Percentiles rank a stretch among this genome's conserved stretches.
Evolutionary conservation across 306 rosid species (phyloP).

Genomic region (Vigna angularis): DNA sequence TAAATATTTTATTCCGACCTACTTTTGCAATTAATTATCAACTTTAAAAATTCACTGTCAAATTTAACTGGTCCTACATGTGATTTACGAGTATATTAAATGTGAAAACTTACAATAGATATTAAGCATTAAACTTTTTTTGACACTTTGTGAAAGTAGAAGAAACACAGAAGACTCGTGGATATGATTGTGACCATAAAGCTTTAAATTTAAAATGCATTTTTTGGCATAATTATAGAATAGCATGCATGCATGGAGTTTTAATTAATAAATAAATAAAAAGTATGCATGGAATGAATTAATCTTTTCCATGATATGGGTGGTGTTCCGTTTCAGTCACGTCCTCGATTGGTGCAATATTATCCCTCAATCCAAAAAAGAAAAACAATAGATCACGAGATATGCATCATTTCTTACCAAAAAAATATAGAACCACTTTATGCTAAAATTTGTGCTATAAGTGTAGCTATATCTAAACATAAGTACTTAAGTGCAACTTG

Average conservation of each 20-base stretch:
- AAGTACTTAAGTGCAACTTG: too few relatives aligned
- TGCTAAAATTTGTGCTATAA: background rate
- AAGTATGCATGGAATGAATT: background rate
- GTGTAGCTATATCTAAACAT: background rate
- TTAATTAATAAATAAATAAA: too few relatives aligned
- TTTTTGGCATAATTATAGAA: background rate
- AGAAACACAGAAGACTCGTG: slow-evolving; percentile 3
- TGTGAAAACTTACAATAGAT: background rate
- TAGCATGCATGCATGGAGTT: too few relatives aligned
- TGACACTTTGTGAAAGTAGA: background rate
- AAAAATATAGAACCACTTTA: background rate
- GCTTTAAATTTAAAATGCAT: background rate
- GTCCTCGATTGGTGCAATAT: slow-evolving; percentile 13
- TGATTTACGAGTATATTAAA: background rate
- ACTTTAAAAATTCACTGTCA: background rate
- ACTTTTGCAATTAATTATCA: background rate
- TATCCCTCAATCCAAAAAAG: background rate
- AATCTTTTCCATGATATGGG: background rate
- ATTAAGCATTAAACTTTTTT: background rate
- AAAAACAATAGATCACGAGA: slow-evolving; percentile 1
- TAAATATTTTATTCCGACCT: too few relatives aligned
- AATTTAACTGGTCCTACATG: background rate
- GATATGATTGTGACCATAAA: slow-evolving; percentile 9
- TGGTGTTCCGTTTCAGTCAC: slow-evolving; percentile 48
- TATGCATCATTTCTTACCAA: background rate